These are phyloP conservation scores for Colletotrichum chlorophyti DNA, from an alignment of 2,329 filamentous ascomycete species.

Conservation along the genomic window DNA sequence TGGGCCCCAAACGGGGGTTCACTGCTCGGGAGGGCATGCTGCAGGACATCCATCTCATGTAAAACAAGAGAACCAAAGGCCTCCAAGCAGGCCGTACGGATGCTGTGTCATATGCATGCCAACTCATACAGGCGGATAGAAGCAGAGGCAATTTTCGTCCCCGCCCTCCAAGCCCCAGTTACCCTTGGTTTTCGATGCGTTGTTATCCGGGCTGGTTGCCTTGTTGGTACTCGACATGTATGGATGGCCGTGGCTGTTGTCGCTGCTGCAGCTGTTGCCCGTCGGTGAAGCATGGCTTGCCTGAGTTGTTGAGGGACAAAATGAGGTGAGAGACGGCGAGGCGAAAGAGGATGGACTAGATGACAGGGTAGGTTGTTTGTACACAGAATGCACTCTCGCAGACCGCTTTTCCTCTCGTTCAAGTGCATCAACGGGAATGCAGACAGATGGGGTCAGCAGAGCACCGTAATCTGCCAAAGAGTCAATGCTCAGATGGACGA, in stretches of 20 bases:
- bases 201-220: neutral
- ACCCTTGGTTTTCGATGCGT: neutral
- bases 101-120: slow-evolving; percentile 31
- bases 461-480: too few relatives aligned
- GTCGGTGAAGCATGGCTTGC: slow-evolving; percentile 21
- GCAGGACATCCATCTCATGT: too few relatives aligned
- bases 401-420: slow-evolving; percentile 9
- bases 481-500: too few relatives aligned
- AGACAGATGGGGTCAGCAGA: too few relatives aligned
- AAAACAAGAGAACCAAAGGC: slow-evolving; percentile 24
- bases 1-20: too few relatives aligned
- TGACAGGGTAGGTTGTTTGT: neutral
- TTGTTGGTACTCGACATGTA: neutral
- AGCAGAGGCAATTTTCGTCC: slow-evolving; percentile 5
- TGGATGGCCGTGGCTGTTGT: too few relatives aligned
- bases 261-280: slow-evolving; percentile 12
- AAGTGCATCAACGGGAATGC: too few relatives aligned
- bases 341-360: slow-evolving; percentile 6
- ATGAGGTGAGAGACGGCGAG: too few relatives aligned
- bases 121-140: slow-evolving; percentile 24
- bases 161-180: neutral
- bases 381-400: neutral
- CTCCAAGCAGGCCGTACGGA: too few relatives aligned
- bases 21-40: too few relatives aligned
- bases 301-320: slow-evolving; percentile 19